Evolutionary conservation across 2,329 filamentous ascomycete genomes (phyloP), one percentile per base, ranked within the genome.

Genomic region (Ploettnerulaceae sp.): DNA sequence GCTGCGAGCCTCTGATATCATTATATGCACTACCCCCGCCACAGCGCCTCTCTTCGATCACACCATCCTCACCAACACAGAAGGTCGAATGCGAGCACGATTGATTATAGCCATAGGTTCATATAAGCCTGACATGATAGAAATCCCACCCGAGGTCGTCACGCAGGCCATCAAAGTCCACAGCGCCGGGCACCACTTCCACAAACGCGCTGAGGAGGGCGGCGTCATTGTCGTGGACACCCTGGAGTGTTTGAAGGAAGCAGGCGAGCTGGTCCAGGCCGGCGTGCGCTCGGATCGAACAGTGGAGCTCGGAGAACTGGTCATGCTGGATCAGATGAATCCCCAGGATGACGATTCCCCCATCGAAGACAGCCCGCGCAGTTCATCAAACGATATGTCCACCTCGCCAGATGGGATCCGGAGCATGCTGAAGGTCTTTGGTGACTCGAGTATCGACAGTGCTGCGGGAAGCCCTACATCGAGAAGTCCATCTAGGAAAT

Each of bases 1-100:
- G 39, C 72, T 96, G 40, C 71, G 80, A 28, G 78, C 77, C 7
- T 79, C 86, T 0, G 87, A 93, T 58, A 84, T 86, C 7, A 85
- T 97, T 28, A 93, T 95, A 68, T 91, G 88, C 68, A 95, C 88
- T 55, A 95, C 89, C 1, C 88, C 90, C 0, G 84, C 82, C 1
- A 76, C 74, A 0, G 71, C 76, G 25, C 85, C 86, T 1, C 70
- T 96, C 1, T 97, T 96, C 61, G 85, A 90, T 41, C 73, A 71
- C 7, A 64, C 74, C 8, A 81, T 86, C 51, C 72, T 96, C 40
- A 94, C 86, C 0, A 84, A 76, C 46, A 74, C 77, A 5, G 82
- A 86, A 55, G 85, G 81, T 0, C 68, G 84, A 22, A 78, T 75
- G 55, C 87, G 86, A 62, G 84, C 84, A 2, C 68, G 86, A 20